Evolutionary conservation across 495 filamentous ascomycete genomes (phyloP).

Genomic region (Talaromyces nanjingensis): DNA sequence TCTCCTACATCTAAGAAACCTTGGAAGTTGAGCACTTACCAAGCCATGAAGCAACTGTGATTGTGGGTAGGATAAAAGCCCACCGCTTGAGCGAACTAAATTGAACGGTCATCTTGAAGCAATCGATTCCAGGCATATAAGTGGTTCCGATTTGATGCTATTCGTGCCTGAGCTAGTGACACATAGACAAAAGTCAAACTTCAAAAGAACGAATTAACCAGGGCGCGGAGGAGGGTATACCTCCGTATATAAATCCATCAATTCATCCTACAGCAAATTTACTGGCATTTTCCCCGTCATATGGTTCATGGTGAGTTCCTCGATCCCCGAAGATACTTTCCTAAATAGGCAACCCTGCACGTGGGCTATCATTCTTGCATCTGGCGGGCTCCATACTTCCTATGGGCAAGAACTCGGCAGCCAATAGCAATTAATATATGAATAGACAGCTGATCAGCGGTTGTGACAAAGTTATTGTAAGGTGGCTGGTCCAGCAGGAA

Average conservation of each 20-base stretch:
- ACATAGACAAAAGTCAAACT: background rate
- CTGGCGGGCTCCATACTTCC: background rate
- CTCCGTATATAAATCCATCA: background rate
- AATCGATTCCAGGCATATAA: background rate
- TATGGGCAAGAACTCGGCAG: background rate
- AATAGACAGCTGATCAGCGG: background rate
- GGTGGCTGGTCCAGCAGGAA: background rate
- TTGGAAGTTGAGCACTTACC: background rate
- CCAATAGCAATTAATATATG: background rate
- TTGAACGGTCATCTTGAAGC: background rate
- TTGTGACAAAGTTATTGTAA: background rate
- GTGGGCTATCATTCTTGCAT: constrained; percentile 1
- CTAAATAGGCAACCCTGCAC: constrained; percentile 1
- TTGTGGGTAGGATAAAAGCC: constrained; percentile 4
- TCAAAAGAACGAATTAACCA: background rate
- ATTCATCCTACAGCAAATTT: background rate
- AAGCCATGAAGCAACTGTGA: constrained; percentile 7
- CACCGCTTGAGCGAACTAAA: background rate
- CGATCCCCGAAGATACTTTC: background rate
- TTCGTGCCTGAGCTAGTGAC: background rate
- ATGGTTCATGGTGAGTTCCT: background rate
- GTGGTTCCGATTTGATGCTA: background rate
- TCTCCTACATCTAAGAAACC: background rate
- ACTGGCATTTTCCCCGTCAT: background rate
- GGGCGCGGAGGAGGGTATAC: background rate